Evolutionary conservation across 2,329 filamentous ascomycete genomes (phyloP).

Genomic region (Sarocladium strictum): DNA sequence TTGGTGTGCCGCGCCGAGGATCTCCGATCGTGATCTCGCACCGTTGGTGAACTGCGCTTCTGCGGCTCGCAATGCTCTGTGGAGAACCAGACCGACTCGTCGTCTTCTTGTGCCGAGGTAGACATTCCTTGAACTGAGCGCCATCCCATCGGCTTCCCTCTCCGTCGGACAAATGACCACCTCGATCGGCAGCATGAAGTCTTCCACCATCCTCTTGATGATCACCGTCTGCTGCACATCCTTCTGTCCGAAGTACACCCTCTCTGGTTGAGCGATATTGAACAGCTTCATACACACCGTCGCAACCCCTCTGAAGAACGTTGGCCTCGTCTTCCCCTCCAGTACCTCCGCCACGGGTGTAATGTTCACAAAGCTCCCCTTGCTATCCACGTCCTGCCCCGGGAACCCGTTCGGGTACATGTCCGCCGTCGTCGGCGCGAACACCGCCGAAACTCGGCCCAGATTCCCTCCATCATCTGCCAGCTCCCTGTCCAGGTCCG

Average conservation of each 20-base stretch:
- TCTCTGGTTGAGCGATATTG: slow-evolving; percentile 51
- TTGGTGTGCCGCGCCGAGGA: slow-evolving; percentile 65
- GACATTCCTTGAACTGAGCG: slow-evolving; percentile 88
- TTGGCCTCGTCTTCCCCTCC: slow-evolving; percentile 80
- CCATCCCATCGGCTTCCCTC: slow-evolving; percentile 75
- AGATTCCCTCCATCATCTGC: slow-evolving; percentile 50
- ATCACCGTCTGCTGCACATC: slow-evolving; percentile 95
- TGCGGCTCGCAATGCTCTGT: slow-evolving; percentile 62
- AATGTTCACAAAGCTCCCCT: slow-evolving; percentile 86
- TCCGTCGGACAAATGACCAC: slow-evolving; percentile 70
- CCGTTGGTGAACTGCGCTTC: slow-evolving; percentile 56
- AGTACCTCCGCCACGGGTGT: slow-evolving; percentile 76
- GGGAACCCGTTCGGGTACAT: slow-evolving; percentile 85
- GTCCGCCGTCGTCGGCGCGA: slow-evolving; percentile 72
- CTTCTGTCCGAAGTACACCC: slow-evolving; percentile 92
- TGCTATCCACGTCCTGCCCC: slow-evolving; percentile 64
- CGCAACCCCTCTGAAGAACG: slow-evolving; percentile 94
- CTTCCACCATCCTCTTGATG: slow-evolving; percentile 77
- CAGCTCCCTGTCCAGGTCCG: slow-evolving; percentile 66
- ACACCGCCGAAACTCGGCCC: slow-evolving; percentile 74
- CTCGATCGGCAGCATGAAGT: slow-evolving; percentile 74
- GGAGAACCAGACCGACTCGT: slow-evolving; percentile 65
- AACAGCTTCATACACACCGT: slow-evolving; percentile 85
- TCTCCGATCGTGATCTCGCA: slow-evolving; percentile 49
- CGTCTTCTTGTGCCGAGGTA: slow-evolving; percentile 78